phyloP scores from a whole-genome alignment of 2,329 filamentous ascomycete genomes.

The Aspergillus glaucus region DNA sequence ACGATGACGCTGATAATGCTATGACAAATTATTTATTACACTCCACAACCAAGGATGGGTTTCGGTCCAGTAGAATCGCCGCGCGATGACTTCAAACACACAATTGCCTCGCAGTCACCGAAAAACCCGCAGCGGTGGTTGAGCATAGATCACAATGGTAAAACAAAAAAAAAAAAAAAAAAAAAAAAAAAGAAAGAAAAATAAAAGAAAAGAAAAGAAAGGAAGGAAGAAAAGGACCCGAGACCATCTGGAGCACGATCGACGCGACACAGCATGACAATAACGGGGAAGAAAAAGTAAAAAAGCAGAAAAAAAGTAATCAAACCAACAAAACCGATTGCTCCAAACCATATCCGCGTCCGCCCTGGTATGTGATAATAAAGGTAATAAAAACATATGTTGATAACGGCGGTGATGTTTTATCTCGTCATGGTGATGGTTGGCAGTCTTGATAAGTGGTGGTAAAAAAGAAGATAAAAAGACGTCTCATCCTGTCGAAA shows the following conservation, averaged over 20 bases:
- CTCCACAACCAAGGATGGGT: neutral
- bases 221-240: neutral
- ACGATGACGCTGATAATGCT: neutral
- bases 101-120: neutral
- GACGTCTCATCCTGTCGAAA: neutral
- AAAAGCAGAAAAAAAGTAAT: neutral
- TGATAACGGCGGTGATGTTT: neutral
- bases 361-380: neutral
- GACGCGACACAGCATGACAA: constrained; percentile 6
- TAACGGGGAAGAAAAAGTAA: neutral
- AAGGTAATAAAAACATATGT: neutral
- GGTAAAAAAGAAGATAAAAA: neutral
- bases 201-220: constrained; percentile 1
- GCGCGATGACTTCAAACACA: neutral
- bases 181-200: too few species aligned
- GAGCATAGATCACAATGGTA: neutral
- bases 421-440: neutral
- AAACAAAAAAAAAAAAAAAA: constrained; percentile 2
- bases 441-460: neutral
- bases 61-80: neutral
- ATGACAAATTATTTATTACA: constrained; percentile 1
- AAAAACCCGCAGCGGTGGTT: neutral
- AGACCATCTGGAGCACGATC: constrained; percentile 5
- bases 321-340: constrained; percentile 4
- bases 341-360: neutral